Evolutionary conservation across 108 stramenopile genomes (phyloP).

Genomic region (Mediolabrus comicus): DNA sequence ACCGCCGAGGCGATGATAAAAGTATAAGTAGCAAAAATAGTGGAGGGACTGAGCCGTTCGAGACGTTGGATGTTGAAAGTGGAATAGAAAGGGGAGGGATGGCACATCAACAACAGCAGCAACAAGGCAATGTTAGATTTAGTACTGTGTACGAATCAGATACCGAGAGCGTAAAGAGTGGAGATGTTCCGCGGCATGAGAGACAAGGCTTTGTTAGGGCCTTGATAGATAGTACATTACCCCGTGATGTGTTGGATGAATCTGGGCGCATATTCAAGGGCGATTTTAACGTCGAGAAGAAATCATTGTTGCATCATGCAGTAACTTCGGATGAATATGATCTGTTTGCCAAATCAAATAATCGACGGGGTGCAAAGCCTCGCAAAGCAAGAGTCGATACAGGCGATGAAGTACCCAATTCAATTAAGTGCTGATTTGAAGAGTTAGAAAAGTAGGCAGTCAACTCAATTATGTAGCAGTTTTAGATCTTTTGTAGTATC

Average conservation of each 20-base stretch:
- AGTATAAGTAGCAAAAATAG: slow-evolving; percentile 54
- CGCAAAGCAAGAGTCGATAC: slow-evolving; percentile 8
- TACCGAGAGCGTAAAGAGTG: slow-evolving; percentile 19
- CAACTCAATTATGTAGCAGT: neutral
- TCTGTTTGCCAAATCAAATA: slow-evolving; percentile 59
- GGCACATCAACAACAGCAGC: slow-evolving; percentile 24
- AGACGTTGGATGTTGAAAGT: slow-evolving; percentile 24
- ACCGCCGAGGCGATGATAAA: slow-evolving; percentile 49
- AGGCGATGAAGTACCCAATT: slow-evolving; percentile 14
- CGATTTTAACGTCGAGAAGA: slow-evolving; percentile 80
- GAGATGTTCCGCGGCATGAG: slow-evolving; percentile 22
- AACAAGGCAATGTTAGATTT: slow-evolving; percentile 36
- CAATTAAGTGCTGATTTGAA: neutral
- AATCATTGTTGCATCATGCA: slow-evolving; percentile 84
- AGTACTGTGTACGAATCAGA: slow-evolving; percentile 35
- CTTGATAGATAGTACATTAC: slow-evolving; percentile 78
- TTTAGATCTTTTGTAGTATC: slow-evolving; percentile 13
- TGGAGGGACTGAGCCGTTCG: slow-evolving; percentile 21
- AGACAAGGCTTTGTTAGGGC: slow-evolving; percentile 74
- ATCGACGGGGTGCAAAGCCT: slow-evolving; percentile 16
- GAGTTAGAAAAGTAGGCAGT: too few species aligned
- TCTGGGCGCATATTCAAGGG: slow-evolving; percentile 85
- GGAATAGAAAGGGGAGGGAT: slow-evolving; percentile 29
- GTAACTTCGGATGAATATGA: slow-evolving; percentile 87
- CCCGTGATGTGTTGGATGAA: slow-evolving; percentile 79